phyloP scores from a whole-genome alignment of 305 asterid genomes.

The Coffea humblotiana region DNA sequence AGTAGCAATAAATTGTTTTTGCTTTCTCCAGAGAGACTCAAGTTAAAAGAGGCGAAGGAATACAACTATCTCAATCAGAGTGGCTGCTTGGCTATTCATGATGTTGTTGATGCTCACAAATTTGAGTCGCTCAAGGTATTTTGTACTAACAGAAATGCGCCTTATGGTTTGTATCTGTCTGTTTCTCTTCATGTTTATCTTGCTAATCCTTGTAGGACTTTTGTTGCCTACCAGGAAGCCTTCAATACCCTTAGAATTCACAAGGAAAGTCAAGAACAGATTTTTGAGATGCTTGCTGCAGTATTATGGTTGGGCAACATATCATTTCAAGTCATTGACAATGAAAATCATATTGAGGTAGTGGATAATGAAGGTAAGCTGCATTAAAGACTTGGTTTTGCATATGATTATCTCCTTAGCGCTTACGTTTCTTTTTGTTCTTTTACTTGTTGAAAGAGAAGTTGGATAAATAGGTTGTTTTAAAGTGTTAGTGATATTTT shows the following conservation, averaged over 20 bases:
- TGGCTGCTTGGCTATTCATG: slow-evolving; percentile 64
- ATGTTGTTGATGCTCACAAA: slow-evolving; percentile 66
- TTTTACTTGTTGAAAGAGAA: not conserved
- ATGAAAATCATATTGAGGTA: slow-evolving; percentile 73
- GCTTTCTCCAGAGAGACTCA: slow-evolving; percentile 55
- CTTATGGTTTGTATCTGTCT: slow-evolving; percentile 9
- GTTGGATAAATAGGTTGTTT: slow-evolving; percentile 2
- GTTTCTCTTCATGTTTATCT: slow-evolving; percentile 20
- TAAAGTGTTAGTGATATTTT: not conserved
- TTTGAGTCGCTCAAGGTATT: slow-evolving; percentile 73
- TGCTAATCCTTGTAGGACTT: slow-evolving; percentile 23
- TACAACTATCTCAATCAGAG: slow-evolving; percentile 82
- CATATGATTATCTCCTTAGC: not conserved
- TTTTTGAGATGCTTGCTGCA: slow-evolving; percentile 86
- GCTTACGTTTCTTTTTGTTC: not conserved
- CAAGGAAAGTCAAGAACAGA: slow-evolving; percentile 75
- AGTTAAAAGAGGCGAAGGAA: slow-evolving; percentile 62
- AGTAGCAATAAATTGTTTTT: slow-evolving; percentile 23
- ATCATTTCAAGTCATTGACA: slow-evolving; percentile 68
- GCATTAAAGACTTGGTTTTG: not conserved
- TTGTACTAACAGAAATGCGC: slow-evolving; percentile 12
- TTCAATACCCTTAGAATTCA: slow-evolving; percentile 54
- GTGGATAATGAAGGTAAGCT: slow-evolving; percentile 82
- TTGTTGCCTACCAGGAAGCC: slow-evolving; percentile 62
- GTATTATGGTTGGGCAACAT: slow-evolving; percentile 97